Base-by-base conservation (phyloP, 2,329 filamentous ascomycete genomes). In the Alternaria solani region DNA sequence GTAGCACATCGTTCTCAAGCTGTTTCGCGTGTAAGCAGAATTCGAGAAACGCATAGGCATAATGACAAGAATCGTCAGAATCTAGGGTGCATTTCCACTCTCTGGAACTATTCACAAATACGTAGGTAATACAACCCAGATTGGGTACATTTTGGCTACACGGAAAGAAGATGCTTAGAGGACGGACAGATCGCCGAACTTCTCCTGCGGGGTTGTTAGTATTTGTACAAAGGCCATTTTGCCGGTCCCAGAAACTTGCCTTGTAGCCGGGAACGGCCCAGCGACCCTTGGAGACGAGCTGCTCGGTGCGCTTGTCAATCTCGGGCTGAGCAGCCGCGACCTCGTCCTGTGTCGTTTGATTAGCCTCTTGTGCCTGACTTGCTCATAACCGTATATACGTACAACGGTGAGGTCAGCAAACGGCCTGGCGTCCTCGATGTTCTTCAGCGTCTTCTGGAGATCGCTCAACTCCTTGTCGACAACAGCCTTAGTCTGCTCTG, bases 211-310 rank as follows among this genome's bases (percentile, higher is more conserved):
- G 70, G 63, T 66, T 57, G 79, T 90, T 80, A 91, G 85, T 62
- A 62, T n/a, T 5, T n/a, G 43, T n/a, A 41, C 25, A 18, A 9
- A 16, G 14, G 6, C 7, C 11, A 16, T 18, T 39, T 9, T 9
- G 47, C 20, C 16, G 26, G 26, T 11, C 12, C 26, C 26, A 34
- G 16, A 64, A 51, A 82, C 90, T 75, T 85, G 94, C 94, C 93
- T 97, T 97, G 91, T 99, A 99, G 80, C 95, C 95, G 67, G 95
- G 94, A 78, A 97, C 94, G 85, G 90, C 88, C 95, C 95, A 99
- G 89, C 93, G 92, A 81, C 94, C 94, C 90, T 96, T 97, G 82
- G 92, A 92, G 69, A 99, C 94, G 80, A 99, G 89, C 84, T 95
- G 89, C 76, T 89, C 85, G 75, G 94, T 97, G 88, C 96, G 96